phyloP scores from a whole-genome alignment of 371 early-diverging fungal species.

The Lichtheimia corymbifera region DNA sequence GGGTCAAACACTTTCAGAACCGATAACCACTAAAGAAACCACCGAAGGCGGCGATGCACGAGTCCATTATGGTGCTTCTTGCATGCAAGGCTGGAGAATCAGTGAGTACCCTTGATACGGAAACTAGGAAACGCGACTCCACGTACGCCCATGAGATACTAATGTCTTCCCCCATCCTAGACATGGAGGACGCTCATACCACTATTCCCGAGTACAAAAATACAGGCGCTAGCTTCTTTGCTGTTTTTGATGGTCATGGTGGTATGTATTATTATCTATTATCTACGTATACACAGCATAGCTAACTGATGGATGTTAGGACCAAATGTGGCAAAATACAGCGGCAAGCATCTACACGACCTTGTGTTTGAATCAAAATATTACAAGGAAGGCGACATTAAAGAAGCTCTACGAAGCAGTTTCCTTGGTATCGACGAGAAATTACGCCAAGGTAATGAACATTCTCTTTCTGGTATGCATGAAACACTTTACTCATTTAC shows the following conservation, averaged over 20 bases:
- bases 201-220: constrained; percentile 70
- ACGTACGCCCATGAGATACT: no score
- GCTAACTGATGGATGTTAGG: constrained; percentile 38
- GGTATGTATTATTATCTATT: constrained; percentile 48
- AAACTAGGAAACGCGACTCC: no score
- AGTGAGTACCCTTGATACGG: constrained; percentile 50
- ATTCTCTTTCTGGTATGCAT: not conserved
- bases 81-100: constrained; percentile 98
- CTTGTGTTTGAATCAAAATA: constrained; percentile 64
- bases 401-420: constrained; percentile 73
- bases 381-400: constrained; percentile 66
- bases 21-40: constrained; percentile 87
- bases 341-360: constrained; percentile 74
- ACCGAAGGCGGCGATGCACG: constrained; percentile 70
- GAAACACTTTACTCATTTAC: not conserved
- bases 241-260: constrained; percentile 97
- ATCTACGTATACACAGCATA: not conserved
- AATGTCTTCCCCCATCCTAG: constrained; percentile 37
- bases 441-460: constrained; percentile 63
- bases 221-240: constrained; percentile 79
- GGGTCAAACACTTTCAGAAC: constrained; percentile 96
- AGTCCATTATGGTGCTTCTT: constrained; percentile 79
- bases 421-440: constrained; percentile 83
- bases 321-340: constrained; percentile 79
- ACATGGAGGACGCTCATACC: constrained; percentile 97